Evolutionary conservation across 2,329 filamentous ascomycete species (phyloP), one percentile per base, ranked within the genome.

Genomic region (Fusarium nanum): DNA sequence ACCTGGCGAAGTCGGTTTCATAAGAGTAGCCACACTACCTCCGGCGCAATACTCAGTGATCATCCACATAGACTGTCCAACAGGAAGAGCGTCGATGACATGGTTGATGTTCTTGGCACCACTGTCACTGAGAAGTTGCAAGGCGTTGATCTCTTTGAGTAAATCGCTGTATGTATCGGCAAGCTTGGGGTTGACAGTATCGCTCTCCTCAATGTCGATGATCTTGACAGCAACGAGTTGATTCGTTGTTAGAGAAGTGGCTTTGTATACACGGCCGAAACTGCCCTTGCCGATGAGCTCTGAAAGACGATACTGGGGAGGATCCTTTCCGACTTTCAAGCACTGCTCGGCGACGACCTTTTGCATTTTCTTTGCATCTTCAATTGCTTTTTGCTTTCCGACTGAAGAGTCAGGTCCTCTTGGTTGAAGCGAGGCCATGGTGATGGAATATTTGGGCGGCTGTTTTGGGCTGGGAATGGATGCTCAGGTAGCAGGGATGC

Each of bases 11-110:
- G 88, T 91, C n/a, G 90, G 89, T 76, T 87, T 88, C 89, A 91
- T 90, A 62, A 87, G 86, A 66, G 86, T 94, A 70, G 87, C 91
- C 78, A 97, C 91, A 78, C 93, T 96, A 50, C 93, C 93, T 67
- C 93, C 93, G 8, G 91, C 92, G 74, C 93, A 94, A 78, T 94
- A 94, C 80, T 96, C 92, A 63, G 92, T 94, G 59, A 96, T 89
- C 83, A 96, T 93, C 93, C 93, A 97, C 82, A 97, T 90, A 64
- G 93, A 88, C 72, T 92, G 90, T 44, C 92, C 91, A 40, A 95
- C 89, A 11, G 92, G 89, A 22, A 94, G 85, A 7, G 92, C 92
- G 71, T 94, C 92, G 73, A 94, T 90, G 54, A 95, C 91, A 73
- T 90, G 87, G 77, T 95, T 96, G 81, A 97, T 90, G 76, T 95